phyloP scores from a whole-genome alignment of 768 basidiomycete genomes.

The Lepiota brunneoincarnata region DNA sequence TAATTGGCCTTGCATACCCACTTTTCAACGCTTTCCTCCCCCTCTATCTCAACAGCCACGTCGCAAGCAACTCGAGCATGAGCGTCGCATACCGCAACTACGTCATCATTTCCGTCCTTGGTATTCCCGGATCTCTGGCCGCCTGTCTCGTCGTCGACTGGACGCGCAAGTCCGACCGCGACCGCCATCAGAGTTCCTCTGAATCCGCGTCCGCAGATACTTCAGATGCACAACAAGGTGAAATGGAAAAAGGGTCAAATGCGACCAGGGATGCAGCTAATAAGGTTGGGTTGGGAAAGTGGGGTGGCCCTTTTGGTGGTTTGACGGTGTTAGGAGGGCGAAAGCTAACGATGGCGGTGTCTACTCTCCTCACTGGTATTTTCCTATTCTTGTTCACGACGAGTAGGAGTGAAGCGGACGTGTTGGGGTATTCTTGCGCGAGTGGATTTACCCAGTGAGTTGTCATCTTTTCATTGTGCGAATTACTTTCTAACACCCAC shows the following conservation, averaged over 20 bases:
- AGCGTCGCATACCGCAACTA: constrained; percentile 45
- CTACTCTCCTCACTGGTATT: constrained; percentile 41
- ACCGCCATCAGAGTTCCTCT: not conserved
- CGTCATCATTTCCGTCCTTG: constrained; percentile 43
- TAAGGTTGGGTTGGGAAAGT: too few species aligned
- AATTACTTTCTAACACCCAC: not conserved
- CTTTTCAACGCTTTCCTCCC: constrained; percentile 52
- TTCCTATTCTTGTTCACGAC: constrained; percentile 55
- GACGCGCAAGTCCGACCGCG: constrained; percentile 27
- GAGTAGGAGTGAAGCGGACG: constrained; percentile 33
- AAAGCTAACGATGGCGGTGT: constrained; percentile 44
- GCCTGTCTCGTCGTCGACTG: constrained; percentile 44
- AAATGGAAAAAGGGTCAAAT: not conserved
- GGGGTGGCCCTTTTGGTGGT: constrained; percentile 4
- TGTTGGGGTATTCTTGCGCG: constrained; percentile 46
- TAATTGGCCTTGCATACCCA: constrained; percentile 54
- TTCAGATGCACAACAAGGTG: too few species aligned
- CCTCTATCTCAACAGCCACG: constrained; percentile 38
- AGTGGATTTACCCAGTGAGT: constrained; percentile 39
- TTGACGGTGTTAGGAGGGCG: constrained; percentile 39
- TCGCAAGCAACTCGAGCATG: constrained; percentile 22
- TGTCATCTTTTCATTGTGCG: not conserved
- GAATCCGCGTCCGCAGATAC: too few species aligned
- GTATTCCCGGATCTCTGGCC: constrained; percentile 46
- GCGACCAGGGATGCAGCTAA: not conserved